Evolutionary conservation across 202 grass and related monocot species (phyloP).

Genomic region (Saccharum hybrid): DNA sequence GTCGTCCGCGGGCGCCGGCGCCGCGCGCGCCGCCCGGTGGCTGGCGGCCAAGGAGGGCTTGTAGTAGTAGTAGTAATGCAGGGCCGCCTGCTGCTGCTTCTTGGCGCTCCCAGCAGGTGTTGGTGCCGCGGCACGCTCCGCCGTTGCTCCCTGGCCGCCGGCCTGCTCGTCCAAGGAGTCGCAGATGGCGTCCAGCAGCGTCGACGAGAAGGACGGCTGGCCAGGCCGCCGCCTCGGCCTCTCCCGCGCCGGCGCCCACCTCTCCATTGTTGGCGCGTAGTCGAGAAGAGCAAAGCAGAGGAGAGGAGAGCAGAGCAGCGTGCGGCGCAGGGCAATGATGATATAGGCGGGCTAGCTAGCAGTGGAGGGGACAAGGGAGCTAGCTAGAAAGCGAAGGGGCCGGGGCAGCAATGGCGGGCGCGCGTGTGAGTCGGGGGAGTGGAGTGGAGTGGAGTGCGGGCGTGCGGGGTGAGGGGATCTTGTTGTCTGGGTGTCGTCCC

Average conservation of each 20-base stretch:
- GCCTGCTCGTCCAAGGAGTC: slow-evolving; percentile 73
- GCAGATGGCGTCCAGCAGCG: slow-evolving; percentile 87
- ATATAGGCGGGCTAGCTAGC: slow-evolving; percentile 28
- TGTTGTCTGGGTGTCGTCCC: slow-evolving; percentile 25
- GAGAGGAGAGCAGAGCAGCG: neutral
- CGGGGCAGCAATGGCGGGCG: slow-evolving; percentile 33
- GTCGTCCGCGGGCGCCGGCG: slow-evolving; percentile 45
- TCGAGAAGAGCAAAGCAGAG: neutral
- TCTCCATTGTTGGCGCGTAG: slow-evolving; percentile 52
- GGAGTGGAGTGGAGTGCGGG: slow-evolving; percentile 33
- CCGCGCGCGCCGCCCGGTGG: slow-evolving; percentile 31
- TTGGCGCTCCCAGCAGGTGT: neutral
- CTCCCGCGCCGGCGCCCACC: slow-evolving; percentile 38
- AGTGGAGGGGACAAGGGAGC: neutral
- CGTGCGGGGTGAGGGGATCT: slow-evolving; percentile 57
- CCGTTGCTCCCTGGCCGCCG: neutral
- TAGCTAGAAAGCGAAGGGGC: slow-evolving; percentile 9
- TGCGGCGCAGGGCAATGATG: slow-evolving; percentile 33
- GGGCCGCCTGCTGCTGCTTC: slow-evolving; percentile 36
- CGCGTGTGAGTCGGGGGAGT: slow-evolving; percentile 38
- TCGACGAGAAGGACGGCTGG: slow-evolving; percentile 90
- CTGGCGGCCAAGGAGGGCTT: slow-evolving; percentile 45
- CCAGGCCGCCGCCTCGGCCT: slow-evolving; percentile 45
- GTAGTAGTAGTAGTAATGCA: slow-evolving; percentile 47
- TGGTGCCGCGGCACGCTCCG: neutral